Conservation (phyloP, 2,329 filamentous ascomycete genomes). For the Didymella segeticola region DNA sequence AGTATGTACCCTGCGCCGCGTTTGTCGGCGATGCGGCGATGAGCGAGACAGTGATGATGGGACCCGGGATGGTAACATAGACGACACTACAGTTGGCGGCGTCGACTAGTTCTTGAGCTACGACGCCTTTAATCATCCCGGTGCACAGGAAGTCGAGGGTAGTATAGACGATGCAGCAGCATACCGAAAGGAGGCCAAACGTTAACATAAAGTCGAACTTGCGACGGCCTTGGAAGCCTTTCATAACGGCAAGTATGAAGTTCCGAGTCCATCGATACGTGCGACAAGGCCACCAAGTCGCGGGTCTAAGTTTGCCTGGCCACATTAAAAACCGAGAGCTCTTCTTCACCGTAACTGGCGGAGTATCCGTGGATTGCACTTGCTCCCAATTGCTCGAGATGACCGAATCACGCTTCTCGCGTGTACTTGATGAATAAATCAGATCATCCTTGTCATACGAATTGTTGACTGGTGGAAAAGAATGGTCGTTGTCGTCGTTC, state of each 20-base stretch:
- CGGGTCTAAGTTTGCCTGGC: background rate
- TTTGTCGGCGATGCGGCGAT: slow-evolving; percentile 32
- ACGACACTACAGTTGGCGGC: slow-evolving; percentile 39
- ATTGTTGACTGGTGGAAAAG: background rate
- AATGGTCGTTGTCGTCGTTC: background rate
- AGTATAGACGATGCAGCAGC: slow-evolving; percentile 25
- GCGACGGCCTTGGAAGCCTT: slow-evolving; percentile 13
- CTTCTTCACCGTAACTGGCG: background rate
- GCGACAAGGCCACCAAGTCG: slow-evolving; percentile 32
- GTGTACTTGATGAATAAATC: background rate
- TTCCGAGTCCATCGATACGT: background rate
- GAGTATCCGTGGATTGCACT: background rate
- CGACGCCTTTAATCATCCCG: slow-evolving; percentile 27
- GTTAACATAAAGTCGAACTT: slow-evolving; percentile 26
- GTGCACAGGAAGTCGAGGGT: slow-evolving; percentile 29
- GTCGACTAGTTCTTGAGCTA: slow-evolving; percentile 32
- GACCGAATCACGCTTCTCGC: slow-evolving; percentile 21
- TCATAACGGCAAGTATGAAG: slow-evolving; percentile 18
- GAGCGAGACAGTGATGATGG: slow-evolving; percentile 42
- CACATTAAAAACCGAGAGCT: background rate
- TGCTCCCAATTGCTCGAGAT: slow-evolving; percentile 16
- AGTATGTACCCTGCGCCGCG: slow-evolving; percentile 40
- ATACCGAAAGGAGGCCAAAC: slow-evolving; percentile 12
- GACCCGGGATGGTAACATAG: slow-evolving; percentile 43
- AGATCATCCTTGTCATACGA: background rate